phyloP scores from a whole-genome alignment of 2,329 filamentous ascomycete genomes.

The Alternaria metachromatica region DNA sequence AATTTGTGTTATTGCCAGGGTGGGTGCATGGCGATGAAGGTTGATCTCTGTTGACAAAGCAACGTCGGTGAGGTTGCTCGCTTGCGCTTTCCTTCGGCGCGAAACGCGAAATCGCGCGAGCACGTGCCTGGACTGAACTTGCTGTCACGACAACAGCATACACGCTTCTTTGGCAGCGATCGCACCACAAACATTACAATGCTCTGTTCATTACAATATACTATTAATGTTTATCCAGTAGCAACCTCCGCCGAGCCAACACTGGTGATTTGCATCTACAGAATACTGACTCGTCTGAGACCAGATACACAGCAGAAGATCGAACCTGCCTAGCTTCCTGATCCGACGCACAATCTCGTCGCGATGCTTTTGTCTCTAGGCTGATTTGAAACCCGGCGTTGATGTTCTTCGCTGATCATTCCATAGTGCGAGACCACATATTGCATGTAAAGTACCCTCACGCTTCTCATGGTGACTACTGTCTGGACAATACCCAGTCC shows the following conservation, averaged over 20 bases:
- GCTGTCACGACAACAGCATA: not conserved
- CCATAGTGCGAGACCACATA: not conserved
- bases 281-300: not conserved
- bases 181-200: not conserved
- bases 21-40: not conserved
- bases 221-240: not conserved
- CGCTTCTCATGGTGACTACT: not conserved
- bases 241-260: not conserved
- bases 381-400: not conserved
- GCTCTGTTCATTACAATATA: not conserved
- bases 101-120: constrained; percentile 38
- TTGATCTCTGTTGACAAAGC: constrained; percentile 3
- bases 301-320: not conserved
- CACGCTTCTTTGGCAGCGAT: not conserved
- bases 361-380: not conserved
- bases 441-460: not conserved
- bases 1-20: not conserved
- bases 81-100: constrained; percentile 21
- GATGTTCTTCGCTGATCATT: not conserved
- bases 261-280: not conserved
- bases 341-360: not conserved
- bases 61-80: constrained; percentile 10
- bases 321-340: not conserved
- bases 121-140: constrained; percentile 33
- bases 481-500: too few species aligned